Evolutionary conservation across 768 basidiomycete genomes (phyloP).

Genomic region (Boletus rubroflammeus): DNA sequence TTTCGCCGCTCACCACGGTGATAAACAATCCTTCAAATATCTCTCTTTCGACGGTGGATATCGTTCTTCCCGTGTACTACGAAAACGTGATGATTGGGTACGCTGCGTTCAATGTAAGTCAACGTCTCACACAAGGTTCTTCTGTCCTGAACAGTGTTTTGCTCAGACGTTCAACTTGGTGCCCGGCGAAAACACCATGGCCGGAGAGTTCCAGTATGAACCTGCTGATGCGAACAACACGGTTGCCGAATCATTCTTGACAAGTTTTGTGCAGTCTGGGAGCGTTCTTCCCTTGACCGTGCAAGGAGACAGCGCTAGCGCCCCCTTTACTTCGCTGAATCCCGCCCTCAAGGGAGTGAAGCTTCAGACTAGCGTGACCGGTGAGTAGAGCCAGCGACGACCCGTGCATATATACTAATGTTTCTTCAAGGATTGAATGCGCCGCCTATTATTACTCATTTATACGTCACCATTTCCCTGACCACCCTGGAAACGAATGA

Average conservation of each 20-base stretch:
- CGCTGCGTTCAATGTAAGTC: conserved; percentile 53
- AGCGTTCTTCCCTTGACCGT: conserved; percentile 49
- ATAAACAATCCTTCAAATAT: conserved; percentile 68
- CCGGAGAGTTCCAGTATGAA: conserved; percentile 65
- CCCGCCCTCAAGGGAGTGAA: conserved; percentile 52
- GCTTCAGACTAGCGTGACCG: conserved; percentile 47
- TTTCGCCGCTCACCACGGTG: conserved; percentile 52
- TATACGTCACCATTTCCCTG: conserved; percentile 52
- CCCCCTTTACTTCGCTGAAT: conserved; percentile 58
- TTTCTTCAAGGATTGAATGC: conserved; percentile 40
- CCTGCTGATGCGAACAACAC: conserved; percentile 66
- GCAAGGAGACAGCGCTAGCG: conserved; percentile 55
- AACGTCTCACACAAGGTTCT: background rate
- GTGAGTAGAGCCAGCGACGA: conserved; percentile 25
- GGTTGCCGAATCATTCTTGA: conserved; percentile 56
- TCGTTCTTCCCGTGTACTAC: conserved; percentile 58
- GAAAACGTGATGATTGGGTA: conserved; percentile 54
- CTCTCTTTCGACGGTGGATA: conserved; percentile 53
- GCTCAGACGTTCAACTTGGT: conserved; percentile 50
- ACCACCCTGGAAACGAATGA: conserved; percentile 47
- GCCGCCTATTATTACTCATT: conserved; percentile 54
- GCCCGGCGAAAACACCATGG: conserved; percentile 52
- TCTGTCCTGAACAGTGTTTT: background rate
- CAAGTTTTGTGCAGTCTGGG: conserved; percentile 54
- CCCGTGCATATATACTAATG: background rate